Evolutionary conservation across 228 moss, liverwort and hornwort species (phyloP).

Genomic region (Sphagnum magellanicum): DNA sequence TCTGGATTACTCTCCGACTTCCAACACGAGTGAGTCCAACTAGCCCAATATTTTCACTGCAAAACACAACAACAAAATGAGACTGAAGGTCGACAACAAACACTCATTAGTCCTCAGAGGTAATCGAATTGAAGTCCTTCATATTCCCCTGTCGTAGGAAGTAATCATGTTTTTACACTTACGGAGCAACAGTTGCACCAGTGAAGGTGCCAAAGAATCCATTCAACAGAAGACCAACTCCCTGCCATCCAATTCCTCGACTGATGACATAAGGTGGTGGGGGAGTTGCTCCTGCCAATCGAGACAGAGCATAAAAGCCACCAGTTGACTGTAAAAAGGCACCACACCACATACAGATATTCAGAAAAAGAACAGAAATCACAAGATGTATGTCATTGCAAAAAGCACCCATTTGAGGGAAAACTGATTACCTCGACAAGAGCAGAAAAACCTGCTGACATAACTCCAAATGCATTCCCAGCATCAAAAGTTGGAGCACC

Average conservation of each 20-base stretch:
- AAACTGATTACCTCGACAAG: conserved; percentile 53
- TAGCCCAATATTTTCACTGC: conserved; percentile 57
- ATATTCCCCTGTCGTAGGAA: neutral
- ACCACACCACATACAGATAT: neutral
- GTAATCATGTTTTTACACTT: conserved; percentile 4
- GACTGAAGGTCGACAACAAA: neutral
- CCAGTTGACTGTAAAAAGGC: conserved; percentile 33
- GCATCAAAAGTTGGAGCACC: conserved; percentile 86
- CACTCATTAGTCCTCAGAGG: neutral
- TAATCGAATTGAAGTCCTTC: neutral
- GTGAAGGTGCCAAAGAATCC: conserved; percentile 82
- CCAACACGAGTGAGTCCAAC: conserved; percentile 58
- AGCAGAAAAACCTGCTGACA: conserved; percentile 68
- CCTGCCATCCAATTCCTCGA: conserved; percentile 88
- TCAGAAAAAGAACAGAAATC: neutral
- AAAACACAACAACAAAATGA: neutral
- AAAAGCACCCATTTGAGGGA: neutral
- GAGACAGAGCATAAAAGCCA: conserved; percentile 64
- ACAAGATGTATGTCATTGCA: neutral
- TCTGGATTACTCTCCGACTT: conserved; percentile 39
- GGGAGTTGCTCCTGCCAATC: conserved; percentile 83
- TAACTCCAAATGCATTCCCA: conserved; percentile 71
- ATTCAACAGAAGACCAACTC: conserved; percentile 64
- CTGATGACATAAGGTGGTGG: conserved; percentile 88
- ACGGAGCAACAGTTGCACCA: conserved; percentile 84